Conservation (phyloP, 805 yeast genomes). For the Cyberlindnera veronae region DNA sequence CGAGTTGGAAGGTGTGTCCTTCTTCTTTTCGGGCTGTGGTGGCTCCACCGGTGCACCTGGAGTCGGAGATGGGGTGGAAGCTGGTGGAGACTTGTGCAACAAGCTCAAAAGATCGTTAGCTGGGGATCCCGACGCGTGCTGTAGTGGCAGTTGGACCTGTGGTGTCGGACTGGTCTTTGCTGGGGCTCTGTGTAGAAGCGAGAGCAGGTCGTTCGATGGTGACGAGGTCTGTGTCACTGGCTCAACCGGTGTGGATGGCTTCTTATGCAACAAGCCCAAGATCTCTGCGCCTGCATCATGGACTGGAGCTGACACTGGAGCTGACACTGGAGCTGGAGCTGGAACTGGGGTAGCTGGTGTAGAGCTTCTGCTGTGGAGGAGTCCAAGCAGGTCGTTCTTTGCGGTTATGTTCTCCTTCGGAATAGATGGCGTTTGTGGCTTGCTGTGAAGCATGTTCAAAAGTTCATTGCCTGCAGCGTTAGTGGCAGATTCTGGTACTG, state of each 20-base stretch:
- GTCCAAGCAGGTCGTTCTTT: slow-evolving; percentile 11
- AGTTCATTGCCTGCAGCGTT: slow-evolving; percentile 11
- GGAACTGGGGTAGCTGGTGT: background rate
- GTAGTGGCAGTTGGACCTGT: background rate
- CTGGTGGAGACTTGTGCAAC: slow-evolving; percentile 14
- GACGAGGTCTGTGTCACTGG: slow-evolving; percentile 2
- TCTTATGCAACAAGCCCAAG: slow-evolving; percentile 1
- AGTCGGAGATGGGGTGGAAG: background rate
- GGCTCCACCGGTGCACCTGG: background rate
- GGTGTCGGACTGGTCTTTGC: slow-evolving; percentile 3
- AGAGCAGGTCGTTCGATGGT: slow-evolving; percentile 9
- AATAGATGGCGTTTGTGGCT: slow-evolving; percentile 1
- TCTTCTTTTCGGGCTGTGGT: slow-evolving; percentile 2
- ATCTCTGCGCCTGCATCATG: background rate
- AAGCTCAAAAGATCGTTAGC: slow-evolving; percentile 22
- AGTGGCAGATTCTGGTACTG: slow-evolving; percentile 15
- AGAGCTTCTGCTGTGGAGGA: slow-evolving; percentile 12
- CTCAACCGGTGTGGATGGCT: background rate
- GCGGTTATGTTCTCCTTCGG: slow-evolving; percentile 5
- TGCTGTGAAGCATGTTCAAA: slow-evolving; percentile 11
- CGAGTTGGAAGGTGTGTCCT: slow-evolving; percentile 6
- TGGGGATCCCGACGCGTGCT: slow-evolving; percentile 14
- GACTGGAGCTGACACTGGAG: no score
- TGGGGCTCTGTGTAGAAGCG: slow-evolving; percentile 8
- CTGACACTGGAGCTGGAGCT: no score